Conservation (phyloP, 2,329 filamentous ascomycete genomes). For the Didymella pinodella region DNA sequence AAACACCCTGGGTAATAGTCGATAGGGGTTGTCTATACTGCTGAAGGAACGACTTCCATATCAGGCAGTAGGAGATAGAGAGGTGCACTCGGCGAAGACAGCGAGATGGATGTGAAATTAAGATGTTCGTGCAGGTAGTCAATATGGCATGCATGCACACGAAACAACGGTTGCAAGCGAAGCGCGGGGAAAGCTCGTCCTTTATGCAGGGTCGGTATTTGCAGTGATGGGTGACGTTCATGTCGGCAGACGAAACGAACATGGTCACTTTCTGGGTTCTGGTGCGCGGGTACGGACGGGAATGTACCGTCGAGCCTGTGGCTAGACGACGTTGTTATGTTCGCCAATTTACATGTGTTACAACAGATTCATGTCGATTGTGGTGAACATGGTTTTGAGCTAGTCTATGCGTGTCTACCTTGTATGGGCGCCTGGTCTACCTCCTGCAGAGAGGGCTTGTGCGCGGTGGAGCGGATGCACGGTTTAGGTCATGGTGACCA, state of each 20-base stretch:
- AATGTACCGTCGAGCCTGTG: no score
- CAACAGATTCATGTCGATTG: not conserved
- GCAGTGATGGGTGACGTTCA: not conserved
- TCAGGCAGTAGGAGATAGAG: not conserved
- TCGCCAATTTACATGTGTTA: not conserved
- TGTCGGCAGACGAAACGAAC: slow-evolving; percentile 4
- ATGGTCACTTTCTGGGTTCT: not conserved
- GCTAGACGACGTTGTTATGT: not conserved
- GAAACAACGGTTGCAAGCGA: slow-evolving; percentile 17
- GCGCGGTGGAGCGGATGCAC: not conserved
- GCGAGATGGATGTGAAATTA: not conserved
- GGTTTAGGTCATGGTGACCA: slow-evolving; percentile 45
- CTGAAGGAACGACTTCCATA: not conserved
- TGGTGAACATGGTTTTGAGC: not conserved
- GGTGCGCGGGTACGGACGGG: no score
- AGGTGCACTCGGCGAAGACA: not conserved
- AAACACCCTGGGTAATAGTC: not conserved
- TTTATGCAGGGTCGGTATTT: slow-evolving; percentile 13
- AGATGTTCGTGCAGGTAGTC: not conserved
- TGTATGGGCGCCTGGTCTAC: slow-evolving; percentile 10
- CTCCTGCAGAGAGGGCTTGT: slow-evolving; percentile 1
- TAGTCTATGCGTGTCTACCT: slow-evolving; percentile 13
- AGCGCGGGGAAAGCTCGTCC: slow-evolving; percentile 17
- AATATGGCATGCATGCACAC: slow-evolving; percentile 10
- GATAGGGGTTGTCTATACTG: not conserved